phyloP scores from a whole-genome alignment of 1,284 basidiomycete species.

The Testicularia cyperi region DNA sequence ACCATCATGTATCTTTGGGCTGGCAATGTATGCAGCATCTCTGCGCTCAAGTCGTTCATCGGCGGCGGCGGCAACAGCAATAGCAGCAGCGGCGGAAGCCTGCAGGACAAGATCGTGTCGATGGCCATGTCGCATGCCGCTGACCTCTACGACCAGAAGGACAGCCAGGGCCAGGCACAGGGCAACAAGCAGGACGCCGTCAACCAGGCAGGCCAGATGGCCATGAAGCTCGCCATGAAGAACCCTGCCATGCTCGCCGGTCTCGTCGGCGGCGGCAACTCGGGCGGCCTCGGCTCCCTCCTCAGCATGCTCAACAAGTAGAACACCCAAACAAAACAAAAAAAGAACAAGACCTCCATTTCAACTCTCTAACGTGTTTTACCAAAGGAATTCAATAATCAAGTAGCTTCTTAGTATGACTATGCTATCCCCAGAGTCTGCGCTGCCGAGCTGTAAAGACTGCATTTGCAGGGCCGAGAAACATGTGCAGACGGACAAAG shows the following conservation, averaged over 20 bases:
- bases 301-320: conserved; percentile 39
- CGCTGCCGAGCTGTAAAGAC: too few relatives aligned
- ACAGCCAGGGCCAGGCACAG: conserved; percentile 47
- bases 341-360: too few relatives aligned
- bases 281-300: conserved; percentile 37
- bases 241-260: conserved; percentile 37
- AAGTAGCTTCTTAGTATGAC: too few relatives aligned
- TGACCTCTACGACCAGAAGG: conserved; percentile 49
- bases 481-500: too few relatives aligned
- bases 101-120: conserved; percentile 39
- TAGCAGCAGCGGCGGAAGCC: conserved; percentile 25
- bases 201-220: conserved; percentile 54
- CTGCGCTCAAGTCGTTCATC: conserved; percentile 40
- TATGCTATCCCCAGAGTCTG: too few relatives aligned
- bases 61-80: conserved; percentile 26
- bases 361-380: too few relatives aligned
- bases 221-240: conserved; percentile 57
- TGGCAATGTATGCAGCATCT: conserved; percentile 16
- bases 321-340: too few relatives aligned
- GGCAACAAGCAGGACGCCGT: conserved; percentile 59
- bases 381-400: too few relatives aligned
- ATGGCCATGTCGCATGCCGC: conserved; percentile 36
- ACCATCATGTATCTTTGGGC: background rate
- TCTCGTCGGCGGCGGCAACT: conserved; percentile 43
- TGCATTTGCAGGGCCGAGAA: too few relatives aligned